Base-by-base conservation (phyloP, 2,329 filamentous ascomycete species). In the Aschersonia sp. region DNA sequence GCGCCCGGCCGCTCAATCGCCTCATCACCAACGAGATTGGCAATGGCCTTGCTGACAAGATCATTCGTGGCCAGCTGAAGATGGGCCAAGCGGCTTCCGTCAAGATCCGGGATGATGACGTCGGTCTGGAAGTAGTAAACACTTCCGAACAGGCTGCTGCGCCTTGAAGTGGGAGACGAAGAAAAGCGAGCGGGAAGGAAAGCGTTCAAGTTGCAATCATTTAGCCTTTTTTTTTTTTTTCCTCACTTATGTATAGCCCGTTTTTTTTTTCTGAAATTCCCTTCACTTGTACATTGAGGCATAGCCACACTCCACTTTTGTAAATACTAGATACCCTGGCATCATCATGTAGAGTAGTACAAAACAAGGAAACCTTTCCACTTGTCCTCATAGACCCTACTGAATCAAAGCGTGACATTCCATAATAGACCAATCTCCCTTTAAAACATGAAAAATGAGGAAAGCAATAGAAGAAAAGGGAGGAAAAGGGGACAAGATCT, bases 21-120 rank as follows among this genome's bases (percentile, higher is more conserved):
- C 75, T 97, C 46, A 96, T 97, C 54, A 79, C 85, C 29, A 94
- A 84, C 58, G 81, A 96, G 65, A 87, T 98, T 54, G 83, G 86
- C 50, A 96, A 96, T 62, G 75, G 79, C 4, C 73, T 97, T 40
- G 92, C 92, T 0, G 89, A 95, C 60, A 85, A 83, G 68, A 94
- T 98, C 57, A 97, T 97, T 56, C 75, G 85, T 47, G 92, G 92
- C 22, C 71, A 87, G 63, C 67, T 97, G 50, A 84, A 81, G 63
- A 77, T 71, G 49, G 88, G 87, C 1, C 81, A 94, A 57, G 75
- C 68, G 3, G 90, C 85, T 5, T 73, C 72, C 50, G 84, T 95
- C 10, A 69, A 68, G 45, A 71, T 95, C 49, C 82, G 78, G 47
- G 74, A 77, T 10, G 78, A 80, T 50, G 73, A 71, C 35, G 67